Base-by-base conservation (phyloP, 305 asterid species). In the Fraxinus sp. region DNA sequence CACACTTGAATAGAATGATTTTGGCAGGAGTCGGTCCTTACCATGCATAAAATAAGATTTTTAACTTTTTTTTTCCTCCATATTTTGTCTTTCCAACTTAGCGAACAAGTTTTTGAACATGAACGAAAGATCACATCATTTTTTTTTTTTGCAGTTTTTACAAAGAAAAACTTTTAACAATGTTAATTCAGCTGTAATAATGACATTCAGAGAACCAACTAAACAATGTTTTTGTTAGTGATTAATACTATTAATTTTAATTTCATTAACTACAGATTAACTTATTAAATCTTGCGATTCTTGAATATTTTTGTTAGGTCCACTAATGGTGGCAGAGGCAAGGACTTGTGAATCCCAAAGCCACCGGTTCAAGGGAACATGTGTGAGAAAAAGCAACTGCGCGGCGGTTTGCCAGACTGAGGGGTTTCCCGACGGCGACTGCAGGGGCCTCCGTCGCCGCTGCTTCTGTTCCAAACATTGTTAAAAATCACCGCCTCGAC, bases 361-460 rank as follows among this genome's bases (percentile, higher is more conserved):
- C 88, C 85, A 84, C 0, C 80, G 84, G 3, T 94, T 89, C 88
- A 83, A 68, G 49, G 98, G 98, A 30, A 0, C 83, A 0, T 94
- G 98, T 71, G 7, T 72, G 1, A 88, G 93, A 10, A 46, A 37
- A 24, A 79, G 80, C 80, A 91, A 92, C 88, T 93, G 98, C 82
- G 93, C 77, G 5, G n/a, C 89, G 0, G 91, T 93, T 9, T 93
- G 98, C 82, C 52, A 74, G 66, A 85, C 83, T 0, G 94, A 92
- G 87, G 94, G 97, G 32, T 94, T 92, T 55, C 0, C 83, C 16
- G 91, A 87, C 2, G 97, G 98, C 7, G 0, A 81, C 0, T 94
- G 95, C 89, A 46, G 52, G n/a, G 97, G 97, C 3, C 11, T 91
- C 16, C 97, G 94, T 22, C 91, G 92, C 77, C 92, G 93, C 18